phyloP scores from a whole-genome alignment of 257 asterid species.

The Misopates orontium region DNA sequence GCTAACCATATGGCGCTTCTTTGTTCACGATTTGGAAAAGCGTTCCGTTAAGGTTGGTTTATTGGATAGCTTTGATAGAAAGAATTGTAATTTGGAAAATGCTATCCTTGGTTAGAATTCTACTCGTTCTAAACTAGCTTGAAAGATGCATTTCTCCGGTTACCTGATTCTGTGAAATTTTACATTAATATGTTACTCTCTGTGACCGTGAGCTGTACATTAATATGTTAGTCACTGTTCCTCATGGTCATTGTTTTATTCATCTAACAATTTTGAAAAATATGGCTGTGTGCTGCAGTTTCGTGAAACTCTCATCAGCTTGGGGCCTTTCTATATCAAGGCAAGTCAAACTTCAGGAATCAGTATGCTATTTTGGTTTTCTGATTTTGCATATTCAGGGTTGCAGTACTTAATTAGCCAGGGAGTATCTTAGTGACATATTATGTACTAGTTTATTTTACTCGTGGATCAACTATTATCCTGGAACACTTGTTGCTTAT shows the following conservation, averaged over 20 bases:
- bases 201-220: too few species aligned
- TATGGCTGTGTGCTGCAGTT: constrained; percentile 65
- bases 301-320: constrained; percentile 78
- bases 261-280: constrained; percentile 25
- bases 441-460: neutral
- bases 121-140: neutral
- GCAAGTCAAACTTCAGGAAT: constrained; percentile 48
- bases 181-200: too few species aligned
- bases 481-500: constrained; percentile 1
- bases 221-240: constrained; percentile 7
- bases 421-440: neutral
- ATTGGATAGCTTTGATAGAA: neutral
- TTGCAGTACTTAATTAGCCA: neutral
- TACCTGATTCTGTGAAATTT: neutral
- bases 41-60: constrained; percentile 78
- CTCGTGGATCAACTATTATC: constrained; percentile 1
- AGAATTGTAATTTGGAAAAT: neutral
- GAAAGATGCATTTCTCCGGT: neutral
- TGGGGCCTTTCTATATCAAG: constrained; percentile 99
- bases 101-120: neutral
- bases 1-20: constrained; percentile 73
- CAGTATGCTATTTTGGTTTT: constrained; percentile 10
- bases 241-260: constrained; percentile 12
- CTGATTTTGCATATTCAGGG: neutral
- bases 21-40: constrained; percentile 68